A percentile compares a stretch with the other conserved stretches of the same genome.
Conservation (phyloP, 1,284 basidiomycete species). For the Cerrena zonata region DNA sequence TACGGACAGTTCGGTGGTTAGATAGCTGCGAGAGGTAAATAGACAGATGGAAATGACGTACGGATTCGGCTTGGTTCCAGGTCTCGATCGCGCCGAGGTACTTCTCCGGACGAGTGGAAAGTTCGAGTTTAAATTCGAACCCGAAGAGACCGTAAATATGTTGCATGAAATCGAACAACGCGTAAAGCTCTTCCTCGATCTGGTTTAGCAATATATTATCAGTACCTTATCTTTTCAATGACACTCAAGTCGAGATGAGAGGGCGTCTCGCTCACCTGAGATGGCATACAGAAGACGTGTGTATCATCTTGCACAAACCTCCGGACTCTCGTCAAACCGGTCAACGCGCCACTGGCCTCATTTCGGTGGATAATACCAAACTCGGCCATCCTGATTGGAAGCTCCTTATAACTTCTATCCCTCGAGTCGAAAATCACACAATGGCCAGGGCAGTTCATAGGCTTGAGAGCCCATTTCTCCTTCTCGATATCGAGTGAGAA, state of each 20-base stretch:
- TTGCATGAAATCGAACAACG: conserved; percentile 92
- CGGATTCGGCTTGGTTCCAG: conserved; percentile 84
- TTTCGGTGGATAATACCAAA: conserved; percentile 98
- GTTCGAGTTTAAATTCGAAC: conserved; percentile 91
- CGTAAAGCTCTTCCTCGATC: conserved; percentile 84
- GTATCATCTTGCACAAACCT: conserved; percentile 98
- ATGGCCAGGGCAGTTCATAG: conserved; percentile 99
- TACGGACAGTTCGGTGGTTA: background rate
- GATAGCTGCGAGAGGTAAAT: background rate
- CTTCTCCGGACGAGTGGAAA: conserved; percentile 96
- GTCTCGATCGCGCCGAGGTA: conserved; percentile 85
- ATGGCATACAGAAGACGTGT: conserved; percentile 95
- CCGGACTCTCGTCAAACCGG: conserved; percentile 88
- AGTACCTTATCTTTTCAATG: background rate
- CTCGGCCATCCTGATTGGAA: conserved; percentile 95
- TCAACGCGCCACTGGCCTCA: conserved; percentile 91
- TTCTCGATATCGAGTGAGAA: conserved; percentile 92
- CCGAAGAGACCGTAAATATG: conserved; percentile 95
- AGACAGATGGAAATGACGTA: conserved; percentile 29
- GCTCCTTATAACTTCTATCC: conserved; percentile 91
- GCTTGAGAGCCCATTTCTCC: conserved; percentile 90
- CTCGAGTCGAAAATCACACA: conserved; percentile 93
- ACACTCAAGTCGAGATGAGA: background rate
- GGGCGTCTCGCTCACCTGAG: conserved; percentile 49
- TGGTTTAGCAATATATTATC: conserved; percentile 34